Evolutionary conservation across 139 green algal species (phyloP), one percentile per base, ranked within the genome.

Genomic region (Closterium sp.): DNA sequence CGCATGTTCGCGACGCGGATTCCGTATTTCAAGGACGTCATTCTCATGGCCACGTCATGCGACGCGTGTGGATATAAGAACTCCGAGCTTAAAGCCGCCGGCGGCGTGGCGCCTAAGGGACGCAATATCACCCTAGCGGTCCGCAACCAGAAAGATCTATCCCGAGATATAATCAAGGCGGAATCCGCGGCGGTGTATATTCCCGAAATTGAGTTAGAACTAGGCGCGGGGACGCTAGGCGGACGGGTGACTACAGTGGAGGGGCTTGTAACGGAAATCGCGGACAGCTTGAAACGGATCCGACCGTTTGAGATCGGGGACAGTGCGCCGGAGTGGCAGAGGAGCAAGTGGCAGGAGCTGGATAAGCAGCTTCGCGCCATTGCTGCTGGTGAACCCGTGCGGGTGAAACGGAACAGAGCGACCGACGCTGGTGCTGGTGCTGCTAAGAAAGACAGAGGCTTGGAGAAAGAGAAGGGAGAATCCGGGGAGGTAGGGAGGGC

Each of bases 231-330:
- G 28, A 95, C 94, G 1, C 89, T 97, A 87, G 95, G 95, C 30
- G 94, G 95, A n/a, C 89, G 96, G 32, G 94, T 97, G 24, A 97
- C 96, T 9, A 97, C 96, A 9, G 95, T 97, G 34, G 96, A 96
- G 32, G 93, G 94, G 38, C 93, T 97, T 21, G 34, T 97, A 24
- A 27, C 30, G 31, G 89, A 87, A 4, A 95, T 96, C 42, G 31
- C 87, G 22, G 89, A 95, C 9, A 92, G 91, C n/a, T 87, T 95
- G 29, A 86, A 92, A 62, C 22, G 29, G 30, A 79, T 95, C 87
- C 90, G 94, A 27, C 90, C 70, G 27, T 97, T 97, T 87, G 85
- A 94, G 27, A 92, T 97, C 11, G 95, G 96, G 1, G 96, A 96
- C 62, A 96, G 92, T 42, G 95, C 95, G 0, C 42, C 34, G 17